Conservation (phyloP, 768 basidiomycete genomes). For the Royoungia palumana region DNA sequence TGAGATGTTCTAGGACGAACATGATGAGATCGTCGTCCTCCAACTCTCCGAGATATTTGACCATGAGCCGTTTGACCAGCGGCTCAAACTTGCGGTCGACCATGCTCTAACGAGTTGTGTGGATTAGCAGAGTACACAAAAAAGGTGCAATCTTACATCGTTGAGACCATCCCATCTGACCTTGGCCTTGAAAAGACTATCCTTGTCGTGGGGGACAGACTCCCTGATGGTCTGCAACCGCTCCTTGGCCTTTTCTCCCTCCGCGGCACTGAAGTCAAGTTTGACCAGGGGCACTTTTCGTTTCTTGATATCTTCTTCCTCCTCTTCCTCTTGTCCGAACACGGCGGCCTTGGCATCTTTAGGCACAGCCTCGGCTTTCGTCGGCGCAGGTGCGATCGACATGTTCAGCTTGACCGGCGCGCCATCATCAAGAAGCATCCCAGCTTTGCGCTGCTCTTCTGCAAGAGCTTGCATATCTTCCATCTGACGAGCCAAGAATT, state of each 20-base stretch:
- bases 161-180: conserved; percentile 90
- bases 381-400: conserved; percentile 51
- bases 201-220: conserved; percentile 74
- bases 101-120: conserved; percentile 54
- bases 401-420: conserved; percentile 87
- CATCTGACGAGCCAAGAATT: conserved; percentile 91
- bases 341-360: conserved; percentile 55
- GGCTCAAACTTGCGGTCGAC: conserved; percentile 87
- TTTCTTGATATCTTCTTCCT: conserved; percentile 76
- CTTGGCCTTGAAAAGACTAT: conserved; percentile 76
- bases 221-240: conserved; percentile 73
- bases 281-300: conserved; percentile 85
- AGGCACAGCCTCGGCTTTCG: conserved; percentile 43
- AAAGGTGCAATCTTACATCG: conserved; percentile 54
- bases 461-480: conserved; percentile 92
- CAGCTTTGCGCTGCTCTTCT: conserved; percentile 87
- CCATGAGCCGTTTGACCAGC: conserved; percentile 77
- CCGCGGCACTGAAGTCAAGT: conserved; percentile 83
- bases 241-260: conserved; percentile 77
- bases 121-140: conserved; percentile 10
- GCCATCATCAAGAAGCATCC: conserved; percentile 86
- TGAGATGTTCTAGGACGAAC: conserved; percentile 90
- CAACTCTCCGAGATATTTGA: conserved; percentile 84
- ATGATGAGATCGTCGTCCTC: conserved; percentile 93
- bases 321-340: conserved; percentile 82